phyloP scores from a whole-genome alignment of 2,329 filamentous ascomycete genomes.

The Botrytis fragariae region DNA sequence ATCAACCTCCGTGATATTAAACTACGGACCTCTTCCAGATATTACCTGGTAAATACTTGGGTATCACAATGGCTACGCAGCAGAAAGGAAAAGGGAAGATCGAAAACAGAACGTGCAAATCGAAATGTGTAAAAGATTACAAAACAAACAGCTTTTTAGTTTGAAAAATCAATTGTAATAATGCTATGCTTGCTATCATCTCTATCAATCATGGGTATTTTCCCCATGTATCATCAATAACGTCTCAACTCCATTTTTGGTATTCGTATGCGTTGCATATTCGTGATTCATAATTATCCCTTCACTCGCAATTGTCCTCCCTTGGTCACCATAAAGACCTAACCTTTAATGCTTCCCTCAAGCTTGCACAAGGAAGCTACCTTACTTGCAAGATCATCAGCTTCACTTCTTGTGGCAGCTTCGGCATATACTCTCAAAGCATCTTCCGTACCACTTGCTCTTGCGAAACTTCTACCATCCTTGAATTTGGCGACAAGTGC shows the following conservation, averaged over 20 bases:
- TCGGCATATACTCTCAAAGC: constrained; percentile 95
- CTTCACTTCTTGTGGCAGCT: constrained; percentile 82
- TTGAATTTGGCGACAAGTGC: constrained; percentile 85
- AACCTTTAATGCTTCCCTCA: constrained; percentile 24
- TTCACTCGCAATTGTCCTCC: neutral
- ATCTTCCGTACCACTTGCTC: constrained; percentile 93
- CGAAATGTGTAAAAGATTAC: neutral
- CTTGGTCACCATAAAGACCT: neutral
- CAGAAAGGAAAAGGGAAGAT: neutral
- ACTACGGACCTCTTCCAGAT: neutral
- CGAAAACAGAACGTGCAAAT: neutral
- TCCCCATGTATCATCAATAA: constrained; percentile 14
- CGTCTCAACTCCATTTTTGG: constrained; percentile 18
- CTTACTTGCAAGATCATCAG: constrained; percentile 83
- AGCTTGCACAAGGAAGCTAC: constrained; percentile 50
- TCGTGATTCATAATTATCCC: constrained; percentile 9
- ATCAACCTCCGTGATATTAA: neutral
- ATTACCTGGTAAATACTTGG: neutral
- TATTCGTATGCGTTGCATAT: constrained; percentile 14
- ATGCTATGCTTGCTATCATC: constrained; percentile 9
- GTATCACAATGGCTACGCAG: neutral
- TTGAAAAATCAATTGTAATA: neutral
- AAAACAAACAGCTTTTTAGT: neutral
- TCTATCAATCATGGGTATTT: constrained; percentile 15
- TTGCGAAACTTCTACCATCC: constrained; percentile 83